Percentiles rank a stretch among this genome's conserved stretches.
phyloP scores from a whole-genome alignment of 768 basidiomycete species.

The Trametes elegans region DNA sequence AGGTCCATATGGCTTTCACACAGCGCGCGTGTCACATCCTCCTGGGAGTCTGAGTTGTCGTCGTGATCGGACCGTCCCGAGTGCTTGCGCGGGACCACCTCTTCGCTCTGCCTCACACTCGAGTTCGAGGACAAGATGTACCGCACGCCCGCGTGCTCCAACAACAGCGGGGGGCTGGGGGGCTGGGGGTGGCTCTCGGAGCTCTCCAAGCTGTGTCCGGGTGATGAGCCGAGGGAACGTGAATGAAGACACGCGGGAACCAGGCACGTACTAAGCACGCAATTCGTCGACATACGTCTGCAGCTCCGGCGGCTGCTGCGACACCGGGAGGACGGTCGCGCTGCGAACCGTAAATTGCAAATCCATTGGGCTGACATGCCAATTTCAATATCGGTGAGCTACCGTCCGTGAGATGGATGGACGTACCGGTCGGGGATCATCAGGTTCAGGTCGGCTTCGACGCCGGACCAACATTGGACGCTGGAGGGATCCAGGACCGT shows the following conservation, averaged over 20 bases:
- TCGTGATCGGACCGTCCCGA: not conserved
- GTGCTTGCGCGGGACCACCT: slow-evolving; percentile 22
- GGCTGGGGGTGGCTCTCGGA: slow-evolving; percentile 31
- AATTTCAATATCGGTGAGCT: slow-evolving; percentile 11
- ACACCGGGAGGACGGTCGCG: slow-evolving; percentile 26
- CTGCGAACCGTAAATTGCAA: slow-evolving; percentile 47
- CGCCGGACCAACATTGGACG: slow-evolving; percentile 36
- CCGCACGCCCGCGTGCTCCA: slow-evolving; percentile 34
- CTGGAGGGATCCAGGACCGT: slow-evolving; percentile 8
- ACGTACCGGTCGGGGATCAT: slow-evolving; percentile 58
- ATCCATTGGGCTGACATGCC: slow-evolving; percentile 50
- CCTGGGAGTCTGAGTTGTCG: not conserved
- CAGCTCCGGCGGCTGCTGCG: slow-evolving; percentile 42
- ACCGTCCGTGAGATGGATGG: not conserved
- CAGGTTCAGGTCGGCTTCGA: slow-evolving; percentile 42
- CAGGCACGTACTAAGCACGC: slow-evolving; percentile 40
- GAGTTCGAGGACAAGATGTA: slow-evolving; percentile 49
- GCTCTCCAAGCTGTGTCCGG: slow-evolving; percentile 34
- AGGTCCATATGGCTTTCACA: slow-evolving; percentile 52
- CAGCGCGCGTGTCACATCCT: slow-evolving; percentile 3
- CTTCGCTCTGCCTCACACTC: slow-evolving; percentile 46
- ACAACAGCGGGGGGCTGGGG: slow-evolving; percentile 46
- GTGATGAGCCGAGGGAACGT: too few relatives aligned
- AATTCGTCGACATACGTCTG: slow-evolving; percentile 40
- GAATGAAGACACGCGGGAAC: not conserved